These are phyloP conservation scores for Blastocrithidia nonstop DNA, from an alignment of 208 protist genomes.

Conservation along the genomic window DNA sequence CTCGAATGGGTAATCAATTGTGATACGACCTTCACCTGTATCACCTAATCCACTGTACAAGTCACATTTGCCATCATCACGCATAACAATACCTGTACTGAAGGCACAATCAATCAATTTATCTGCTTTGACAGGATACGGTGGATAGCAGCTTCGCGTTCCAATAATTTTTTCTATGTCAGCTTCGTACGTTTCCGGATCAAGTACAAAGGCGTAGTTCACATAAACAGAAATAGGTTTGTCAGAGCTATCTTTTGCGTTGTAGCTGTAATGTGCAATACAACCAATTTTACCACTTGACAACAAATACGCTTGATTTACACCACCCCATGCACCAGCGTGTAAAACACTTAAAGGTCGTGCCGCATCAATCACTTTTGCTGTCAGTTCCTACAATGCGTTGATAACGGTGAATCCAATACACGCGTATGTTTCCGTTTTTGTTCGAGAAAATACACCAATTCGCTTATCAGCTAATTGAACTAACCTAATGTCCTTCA, in stretches of 20 bases:
- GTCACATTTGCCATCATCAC: conserved; percentile 46
- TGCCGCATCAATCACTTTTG: conserved; percentile 22
- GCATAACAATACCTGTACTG: conserved; percentile 40
- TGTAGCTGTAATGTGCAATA: conserved; percentile 58
- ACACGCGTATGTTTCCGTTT: conserved; percentile 24
- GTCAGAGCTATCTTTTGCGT: conserved; percentile 18
- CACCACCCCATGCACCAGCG: conserved; percentile 33
- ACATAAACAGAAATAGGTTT: conserved; percentile 26
- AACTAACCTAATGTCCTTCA: conserved; percentile 39
- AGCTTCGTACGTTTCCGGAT: conserved; percentile 20
- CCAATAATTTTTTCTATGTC: conserved; percentile 30
- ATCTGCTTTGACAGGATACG: conserved; percentile 22
- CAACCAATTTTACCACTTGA: conserved; percentile 36
- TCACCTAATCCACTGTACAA: conserved; percentile 56
- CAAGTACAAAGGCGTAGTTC: conserved; percentile 47
- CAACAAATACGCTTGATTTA: conserved; percentile 50
- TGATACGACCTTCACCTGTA: conserved; percentile 39
- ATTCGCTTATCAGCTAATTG: conserved; percentile 25
- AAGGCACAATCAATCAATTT: conserved; percentile 44
- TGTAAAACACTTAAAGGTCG: conserved; percentile 40
- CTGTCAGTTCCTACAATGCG: conserved; percentile 22
- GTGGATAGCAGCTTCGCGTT: conserved; percentile 38
- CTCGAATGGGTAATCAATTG: conserved; percentile 61
- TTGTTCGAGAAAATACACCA: conserved; percentile 42
- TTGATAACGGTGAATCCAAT: conserved; percentile 47